Percentiles rank a stretch among this genome's conserved stretches.
Conservation (phyloP, 257 asterid species). For the Jacaranda mimosifolia region DNA sequence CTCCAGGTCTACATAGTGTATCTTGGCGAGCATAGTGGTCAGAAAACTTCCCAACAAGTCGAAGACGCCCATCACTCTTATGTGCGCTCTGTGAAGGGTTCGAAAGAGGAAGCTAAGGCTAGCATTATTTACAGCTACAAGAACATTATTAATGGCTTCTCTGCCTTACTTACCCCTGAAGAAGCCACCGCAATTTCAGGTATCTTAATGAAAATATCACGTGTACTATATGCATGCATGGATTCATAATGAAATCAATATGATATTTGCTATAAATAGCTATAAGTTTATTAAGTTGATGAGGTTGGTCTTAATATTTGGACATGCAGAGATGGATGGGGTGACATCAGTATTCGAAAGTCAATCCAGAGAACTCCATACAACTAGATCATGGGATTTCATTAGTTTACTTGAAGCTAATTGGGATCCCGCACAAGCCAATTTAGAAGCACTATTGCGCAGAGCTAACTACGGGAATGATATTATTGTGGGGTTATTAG, state of each 20-base stretch:
- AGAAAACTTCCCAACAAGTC: constrained; percentile 43
- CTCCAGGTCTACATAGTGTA: constrained; percentile 52
- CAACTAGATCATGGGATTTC: constrained; percentile 68
- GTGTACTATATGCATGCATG: too few relatives aligned
- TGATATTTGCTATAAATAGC: neutral
- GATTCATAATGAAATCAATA: too few relatives aligned
- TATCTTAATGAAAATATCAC: neutral
- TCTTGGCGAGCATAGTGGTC: constrained; percentile 55
- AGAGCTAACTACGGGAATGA: constrained; percentile 49
- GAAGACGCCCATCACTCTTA: constrained; percentile 45
- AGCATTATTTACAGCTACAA: constrained; percentile 55
- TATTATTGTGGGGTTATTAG: constrained; percentile 48
- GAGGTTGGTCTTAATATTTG: neutral
- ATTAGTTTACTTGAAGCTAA: constrained; percentile 45
- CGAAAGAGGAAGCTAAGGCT: constrained; percentile 50
- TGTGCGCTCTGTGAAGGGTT: constrained; percentile 47
- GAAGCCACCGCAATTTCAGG: constrained; percentile 57
- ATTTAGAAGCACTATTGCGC: constrained; percentile 33
- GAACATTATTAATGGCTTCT: constrained; percentile 62
- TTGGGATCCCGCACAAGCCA: constrained; percentile 27
- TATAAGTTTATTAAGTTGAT: neutral
- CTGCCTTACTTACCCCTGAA: constrained; percentile 56
- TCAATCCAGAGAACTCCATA: constrained; percentile 44
- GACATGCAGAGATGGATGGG: constrained; percentile 50
- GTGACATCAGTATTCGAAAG: constrained; percentile 57